Evolutionary conservation across 1,139 yeast genomes (phyloP).

Genomic region (Diutina catenulata): DNA sequence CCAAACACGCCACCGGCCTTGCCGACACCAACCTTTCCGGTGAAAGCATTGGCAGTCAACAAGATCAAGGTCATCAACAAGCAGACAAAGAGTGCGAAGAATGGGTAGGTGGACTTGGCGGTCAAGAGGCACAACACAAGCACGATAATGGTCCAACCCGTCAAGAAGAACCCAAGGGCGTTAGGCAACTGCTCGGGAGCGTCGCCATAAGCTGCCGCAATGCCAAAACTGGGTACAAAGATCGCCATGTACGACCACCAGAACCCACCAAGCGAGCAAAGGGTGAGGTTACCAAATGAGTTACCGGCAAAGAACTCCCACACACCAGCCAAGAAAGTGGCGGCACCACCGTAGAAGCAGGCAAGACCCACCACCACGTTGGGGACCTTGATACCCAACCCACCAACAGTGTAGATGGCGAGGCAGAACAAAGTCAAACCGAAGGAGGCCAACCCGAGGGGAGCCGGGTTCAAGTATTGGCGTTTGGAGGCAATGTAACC

Average conservation of each 20-base stretch:
- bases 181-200: constrained; percentile 32
- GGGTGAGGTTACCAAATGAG: constrained; percentile 53
- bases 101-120: constrained; percentile 53
- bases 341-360: constrained; percentile 49
- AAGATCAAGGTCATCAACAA: constrained; percentile 45
- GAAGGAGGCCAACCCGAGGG: constrained; percentile 10
- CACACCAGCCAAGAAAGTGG: constrained; percentile 53
- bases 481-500: constrained; percentile 7
- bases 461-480: constrained; percentile 10
- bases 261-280: constrained; percentile 64
- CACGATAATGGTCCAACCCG: constrained; percentile 58
- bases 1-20: constrained; percentile 68
- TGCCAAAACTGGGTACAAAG: constrained; percentile 42
- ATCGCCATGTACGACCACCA: constrained; percentile 61
- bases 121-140: constrained; percentile 47
- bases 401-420: constrained; percentile 26
- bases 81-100: constrained; percentile 39
- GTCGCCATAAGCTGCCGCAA: constrained; percentile 36
- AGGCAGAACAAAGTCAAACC: constrained; percentile 10
- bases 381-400: constrained; percentile 38
- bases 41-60: constrained; percentile 45
- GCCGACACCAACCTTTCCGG: constrained; percentile 29
- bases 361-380: constrained; percentile 37
- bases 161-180: constrained; percentile 47
- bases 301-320: constrained; percentile 58